Base-by-base conservation (phyloP, 805 yeast genomes). In the Kazachstania bromeliacearum region DNA sequence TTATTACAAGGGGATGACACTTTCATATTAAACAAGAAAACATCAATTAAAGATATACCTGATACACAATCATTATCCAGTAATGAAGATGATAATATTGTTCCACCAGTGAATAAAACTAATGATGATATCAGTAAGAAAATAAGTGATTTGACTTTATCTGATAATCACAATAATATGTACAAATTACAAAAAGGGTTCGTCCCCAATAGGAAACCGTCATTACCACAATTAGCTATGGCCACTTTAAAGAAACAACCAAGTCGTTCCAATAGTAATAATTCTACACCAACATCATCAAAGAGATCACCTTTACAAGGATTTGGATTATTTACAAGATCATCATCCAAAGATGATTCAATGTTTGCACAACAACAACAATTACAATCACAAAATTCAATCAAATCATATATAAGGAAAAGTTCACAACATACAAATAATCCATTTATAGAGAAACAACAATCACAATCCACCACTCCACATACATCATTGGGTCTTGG, bases 241-340 rank as follows among this genome's bases (percentile, higher is more conserved):
- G 37, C 53, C 6, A 44, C 45, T 8, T 33, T 47, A 17, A 55
- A 53, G 33, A 49, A 52, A 31, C 55, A 55, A 36, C 22, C 51
- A 9, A 46, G 51, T 37, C 8, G 13, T 13, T 9, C 6, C 15
- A 26, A 26, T 14, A 40, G 31, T 33, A 39, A 34, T n/a, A 36
- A 35, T 13, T 17, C 28, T n/a, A 48, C 52, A 1, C 50, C 55
- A 4, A 41, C 48, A 6, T 40, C 43, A 14, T 34, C 53, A 3
- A 56, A 45, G 37, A 55, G 51, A 36, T 56, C 62, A 4, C 60
- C 62, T 9, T 42, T 56, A 28, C 60, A 55, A 37, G 53, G 55
- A 4, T 55, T 57, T 40, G 55, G 57, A 3, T 39, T 56, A 6
- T 57, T 57, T 36, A 44, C 51, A 12, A 53, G 55, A 37, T 53